phyloP scores from a whole-genome alignment of 495 filamentous ascomycete genomes.

The Penicillium cinerascens region DNA sequence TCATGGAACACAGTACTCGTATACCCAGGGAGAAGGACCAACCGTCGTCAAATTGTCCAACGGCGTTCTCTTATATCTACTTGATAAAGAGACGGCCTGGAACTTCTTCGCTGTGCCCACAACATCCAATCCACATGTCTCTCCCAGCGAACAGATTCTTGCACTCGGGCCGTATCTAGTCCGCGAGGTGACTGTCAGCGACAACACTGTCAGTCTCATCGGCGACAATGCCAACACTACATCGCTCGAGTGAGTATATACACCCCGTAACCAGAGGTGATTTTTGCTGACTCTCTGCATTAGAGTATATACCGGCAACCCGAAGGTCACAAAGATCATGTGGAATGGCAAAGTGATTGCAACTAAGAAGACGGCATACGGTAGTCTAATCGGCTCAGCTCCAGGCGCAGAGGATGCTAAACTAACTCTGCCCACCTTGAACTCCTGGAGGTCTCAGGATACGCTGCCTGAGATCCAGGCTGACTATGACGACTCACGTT shows the following conservation, averaged over 20 bases:
- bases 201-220: slow-evolving; percentile 50
- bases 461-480: slow-evolving; percentile 61
- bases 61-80: slow-evolving; percentile 51
- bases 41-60: slow-evolving; percentile 50
- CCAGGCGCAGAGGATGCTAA: slow-evolving; percentile 41
- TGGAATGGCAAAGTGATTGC: slow-evolving; percentile 50
- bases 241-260: slow-evolving; percentile 46
- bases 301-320: slow-evolving; percentile 50
- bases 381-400: slow-evolving; percentile 47
- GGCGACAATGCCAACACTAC: slow-evolving; percentile 66
- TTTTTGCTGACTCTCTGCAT: background rate
- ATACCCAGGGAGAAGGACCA: slow-evolving; percentile 29
- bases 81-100: slow-evolving; percentile 45
- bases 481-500: slow-evolving; percentile 60
- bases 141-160: slow-evolving; percentile 58
- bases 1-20: slow-evolving; percentile 44
- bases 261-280: background rate
- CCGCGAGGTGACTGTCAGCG: slow-evolving; percentile 49
- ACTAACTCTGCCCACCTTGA: slow-evolving; percentile 51
- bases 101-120: slow-evolving; percentile 49
- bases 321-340: slow-evolving; percentile 39
- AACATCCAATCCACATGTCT: slow-evolving; percentile 28
- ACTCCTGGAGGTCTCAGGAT: slow-evolving; percentile 61
- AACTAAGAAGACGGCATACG: slow-evolving; percentile 37
- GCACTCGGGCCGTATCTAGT: slow-evolving; percentile 61